Conservation (phyloP, 2,329 filamentous ascomycete genomes). For the Fusarium ambrosium region DNA sequence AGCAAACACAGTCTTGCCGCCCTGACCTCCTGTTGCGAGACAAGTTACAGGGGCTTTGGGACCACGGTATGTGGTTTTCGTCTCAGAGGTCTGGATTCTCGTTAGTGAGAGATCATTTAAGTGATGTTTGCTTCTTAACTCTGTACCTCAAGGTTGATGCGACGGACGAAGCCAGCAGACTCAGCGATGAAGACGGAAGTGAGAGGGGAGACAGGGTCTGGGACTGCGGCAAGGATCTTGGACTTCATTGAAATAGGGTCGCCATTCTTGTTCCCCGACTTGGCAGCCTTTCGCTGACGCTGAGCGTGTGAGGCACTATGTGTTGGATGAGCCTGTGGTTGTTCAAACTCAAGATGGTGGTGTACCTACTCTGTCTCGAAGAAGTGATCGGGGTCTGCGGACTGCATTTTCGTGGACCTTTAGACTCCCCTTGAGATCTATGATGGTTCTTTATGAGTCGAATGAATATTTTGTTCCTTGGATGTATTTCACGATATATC, state of each 20-base stretch:
- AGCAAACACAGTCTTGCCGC: conserved; percentile 77
- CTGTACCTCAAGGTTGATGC: conserved; percentile 79
- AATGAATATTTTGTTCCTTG: not conserved
- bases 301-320: conserved; percentile 64
- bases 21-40: conserved; percentile 73
- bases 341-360: not conserved
- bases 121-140: not conserved
- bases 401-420: conserved; percentile 66
- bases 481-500: conserved; percentile 1
- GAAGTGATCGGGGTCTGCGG: conserved; percentile 83
- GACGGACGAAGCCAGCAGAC: conserved; percentile 84
- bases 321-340: conserved; percentile 3
- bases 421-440: not conserved
- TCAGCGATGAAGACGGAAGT: conserved; percentile 83
- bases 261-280: conserved; percentile 82
- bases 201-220: conserved; percentile 73
- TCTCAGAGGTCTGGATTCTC: conserved; percentile 47
- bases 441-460: not conserved
- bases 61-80: conserved; percentile 71
- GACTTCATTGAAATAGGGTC: conserved; percentile 84
- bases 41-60: conserved; percentile 86
- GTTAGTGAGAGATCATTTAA: conserved; percentile 17
- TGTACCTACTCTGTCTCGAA: conserved; percentile 87
- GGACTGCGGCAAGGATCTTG: conserved; percentile 83
- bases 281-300: conserved; percentile 74